A percentile compares a stretch with the other conserved stretches of the same genome.
phyloP scores from a whole-genome alignment of 768 basidiomycete genomes.

The Auricularia heimuer region DNA sequence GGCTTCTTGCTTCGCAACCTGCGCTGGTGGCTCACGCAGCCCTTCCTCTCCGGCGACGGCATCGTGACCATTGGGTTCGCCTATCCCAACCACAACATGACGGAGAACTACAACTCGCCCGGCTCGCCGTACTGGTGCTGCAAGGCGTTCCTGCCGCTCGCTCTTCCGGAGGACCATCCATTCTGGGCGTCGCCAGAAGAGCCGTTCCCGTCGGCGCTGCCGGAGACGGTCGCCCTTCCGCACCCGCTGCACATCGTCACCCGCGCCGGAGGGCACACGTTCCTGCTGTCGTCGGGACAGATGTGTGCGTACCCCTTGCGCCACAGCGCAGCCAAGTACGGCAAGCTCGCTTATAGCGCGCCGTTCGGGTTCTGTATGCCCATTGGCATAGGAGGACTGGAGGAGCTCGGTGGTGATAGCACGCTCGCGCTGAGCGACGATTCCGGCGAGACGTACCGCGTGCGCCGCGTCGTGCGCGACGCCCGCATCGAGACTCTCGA shows the following conservation, averaged over 20 bases:
- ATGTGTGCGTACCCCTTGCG: conserved; percentile 72
- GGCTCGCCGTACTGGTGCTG: conserved; percentile 78
- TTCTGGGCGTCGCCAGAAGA: conserved; percentile 67
- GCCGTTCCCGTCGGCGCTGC: conserved; percentile 43
- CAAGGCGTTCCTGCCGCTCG: conserved; percentile 61
- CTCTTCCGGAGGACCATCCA: conserved; percentile 54
- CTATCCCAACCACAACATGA: conserved; percentile 67
- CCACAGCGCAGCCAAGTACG: conserved; percentile 70
- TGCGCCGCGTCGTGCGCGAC: conserved; percentile 51
- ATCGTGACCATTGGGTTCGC: conserved; percentile 62
- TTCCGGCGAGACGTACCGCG: conserved; percentile 62
- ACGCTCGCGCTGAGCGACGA: conserved; percentile 65
- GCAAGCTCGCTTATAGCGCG: conserved; percentile 68
- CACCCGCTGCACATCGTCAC: conserved; percentile 62
- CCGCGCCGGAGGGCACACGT: conserved; percentile 54
- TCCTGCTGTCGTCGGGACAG: conserved; percentile 66
- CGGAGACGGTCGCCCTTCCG: conserved; percentile 39
- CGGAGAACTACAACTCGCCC: conserved; percentile 70
- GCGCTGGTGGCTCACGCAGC: conserved; percentile 58
- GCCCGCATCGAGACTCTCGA: conserved; percentile 38
- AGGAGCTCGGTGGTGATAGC: conserved; percentile 62
- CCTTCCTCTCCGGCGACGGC: conserved; percentile 45
- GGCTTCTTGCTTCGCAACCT: conserved; percentile 64
- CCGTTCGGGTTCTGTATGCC: conserved; percentile 71
- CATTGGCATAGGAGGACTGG: conserved; percentile 53